Conservation (phyloP, 2,329 filamentous ascomycete genomes). For the Fusarium odoratissimum region DNA sequence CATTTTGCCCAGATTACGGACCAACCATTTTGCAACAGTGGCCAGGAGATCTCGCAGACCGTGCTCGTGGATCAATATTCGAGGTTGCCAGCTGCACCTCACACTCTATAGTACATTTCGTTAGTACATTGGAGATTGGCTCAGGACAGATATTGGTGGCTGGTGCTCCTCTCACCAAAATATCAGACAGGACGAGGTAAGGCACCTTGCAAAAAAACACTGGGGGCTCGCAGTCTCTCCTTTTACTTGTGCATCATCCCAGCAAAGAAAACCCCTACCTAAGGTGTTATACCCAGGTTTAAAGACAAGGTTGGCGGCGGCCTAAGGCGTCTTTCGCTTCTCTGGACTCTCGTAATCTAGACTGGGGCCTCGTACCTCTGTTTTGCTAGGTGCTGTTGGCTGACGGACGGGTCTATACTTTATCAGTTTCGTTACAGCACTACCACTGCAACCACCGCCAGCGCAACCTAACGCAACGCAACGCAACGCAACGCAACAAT, state of each 20-base stretch:
- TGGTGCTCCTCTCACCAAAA: constrained; percentile 19
- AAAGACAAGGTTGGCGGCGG: constrained; percentile 32
- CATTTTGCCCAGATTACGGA: background rate
- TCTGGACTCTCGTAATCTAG: constrained; percentile 35
- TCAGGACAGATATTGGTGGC: constrained; percentile 16
- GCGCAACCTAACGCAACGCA: constrained; percentile 1
- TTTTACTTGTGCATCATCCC: constrained; percentile 33
- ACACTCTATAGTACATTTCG: background rate
- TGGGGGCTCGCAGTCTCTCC: constrained; percentile 20
- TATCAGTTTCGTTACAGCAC: constrained; percentile 17
- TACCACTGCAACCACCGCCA: background rate
- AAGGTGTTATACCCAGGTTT: constrained; percentile 20
- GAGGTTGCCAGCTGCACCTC: background rate
- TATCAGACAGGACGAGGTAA: constrained; percentile 6
- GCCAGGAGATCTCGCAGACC: background rate
- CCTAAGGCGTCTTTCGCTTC: constrained; percentile 34
- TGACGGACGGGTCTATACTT: constrained; percentile 6
- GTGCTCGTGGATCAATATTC: background rate
- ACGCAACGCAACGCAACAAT: constrained; percentile 11
- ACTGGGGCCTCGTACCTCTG: constrained; percentile 28
- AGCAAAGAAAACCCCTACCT: background rate
- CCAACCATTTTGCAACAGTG: constrained; percentile 1
- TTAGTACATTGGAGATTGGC: background rate
- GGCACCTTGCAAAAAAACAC: constrained; percentile 17
- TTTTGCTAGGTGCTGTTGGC: constrained; percentile 7